These are phyloP conservation scores for Dioszegia crocea DNA, from an alignment of 768 basidiomycete genomes.

Conservation along the genomic window DNA sequence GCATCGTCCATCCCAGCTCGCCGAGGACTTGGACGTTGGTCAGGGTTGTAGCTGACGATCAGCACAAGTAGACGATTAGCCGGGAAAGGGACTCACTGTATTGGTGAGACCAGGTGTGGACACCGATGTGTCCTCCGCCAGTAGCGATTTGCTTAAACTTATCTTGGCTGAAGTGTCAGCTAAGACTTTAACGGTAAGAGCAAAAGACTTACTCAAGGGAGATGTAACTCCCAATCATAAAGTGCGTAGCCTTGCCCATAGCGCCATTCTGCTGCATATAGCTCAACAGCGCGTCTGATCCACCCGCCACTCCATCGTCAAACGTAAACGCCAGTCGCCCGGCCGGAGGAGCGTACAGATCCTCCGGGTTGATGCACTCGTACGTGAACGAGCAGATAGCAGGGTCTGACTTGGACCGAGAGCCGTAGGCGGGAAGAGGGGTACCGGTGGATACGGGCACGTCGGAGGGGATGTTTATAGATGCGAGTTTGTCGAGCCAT, in stretches of 20 bases:
- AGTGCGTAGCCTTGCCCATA: constrained; percentile 65
- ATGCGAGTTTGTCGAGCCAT: constrained; percentile 69
- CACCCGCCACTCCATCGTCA: constrained; percentile 44
- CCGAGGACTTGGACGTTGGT: constrained; percentile 65
- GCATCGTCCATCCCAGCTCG: constrained; percentile 76
- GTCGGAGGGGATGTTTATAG: constrained; percentile 70
- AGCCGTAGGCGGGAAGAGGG: constrained; percentile 44
- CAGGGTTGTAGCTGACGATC: constrained; percentile 48
- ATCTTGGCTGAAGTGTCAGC: not conserved
- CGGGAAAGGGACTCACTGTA: constrained; percentile 39
- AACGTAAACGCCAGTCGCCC: constrained; percentile 57
- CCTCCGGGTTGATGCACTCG: constrained; percentile 61
- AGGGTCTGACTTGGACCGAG: constrained; percentile 48
- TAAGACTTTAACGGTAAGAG: not conserved
- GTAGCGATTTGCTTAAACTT: constrained; percentile 36
- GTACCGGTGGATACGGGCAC: constrained; percentile 53
- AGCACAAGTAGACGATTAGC: not conserved
- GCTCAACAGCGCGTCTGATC: constrained; percentile 56
- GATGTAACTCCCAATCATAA: constrained; percentile 81
- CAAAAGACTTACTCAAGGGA: constrained; percentile 51
- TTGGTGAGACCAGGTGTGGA: constrained; percentile 51
- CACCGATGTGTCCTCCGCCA: constrained; percentile 47
- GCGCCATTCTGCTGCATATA: constrained; percentile 64
- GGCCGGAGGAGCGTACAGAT: constrained; percentile 72
- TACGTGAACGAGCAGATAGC: constrained; percentile 72